Conservation (phyloP, 768 basidiomycete species). For the Mrakia hoshinonis region DNA sequence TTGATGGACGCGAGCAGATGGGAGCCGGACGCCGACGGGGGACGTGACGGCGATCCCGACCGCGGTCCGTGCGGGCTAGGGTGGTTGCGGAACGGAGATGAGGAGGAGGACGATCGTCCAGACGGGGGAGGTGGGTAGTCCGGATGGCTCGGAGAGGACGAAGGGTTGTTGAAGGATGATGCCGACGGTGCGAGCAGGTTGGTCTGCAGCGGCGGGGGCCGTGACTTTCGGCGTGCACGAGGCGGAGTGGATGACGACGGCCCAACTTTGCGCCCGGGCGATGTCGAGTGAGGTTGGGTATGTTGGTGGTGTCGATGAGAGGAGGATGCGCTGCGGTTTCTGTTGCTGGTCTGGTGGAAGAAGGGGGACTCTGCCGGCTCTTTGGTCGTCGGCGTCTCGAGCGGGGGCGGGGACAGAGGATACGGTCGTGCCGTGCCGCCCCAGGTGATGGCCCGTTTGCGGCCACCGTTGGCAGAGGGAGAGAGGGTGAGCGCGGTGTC, state of each 20-base stretch:
- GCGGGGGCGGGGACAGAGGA: background rate
- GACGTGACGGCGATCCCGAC: background rate
- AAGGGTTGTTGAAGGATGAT: background rate
- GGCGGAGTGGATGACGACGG: background rate
- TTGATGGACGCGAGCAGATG: slow-evolving; percentile 1
- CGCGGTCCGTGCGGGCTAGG: background rate
- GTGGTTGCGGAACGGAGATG: background rate
- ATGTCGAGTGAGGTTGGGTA: background rate
- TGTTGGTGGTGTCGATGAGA: background rate
- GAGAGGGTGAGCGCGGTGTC: background rate
- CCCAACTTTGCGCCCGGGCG: background rate
- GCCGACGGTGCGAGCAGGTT: background rate
- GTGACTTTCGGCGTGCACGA: background rate
- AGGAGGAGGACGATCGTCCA: background rate
- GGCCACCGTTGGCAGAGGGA: background rate
- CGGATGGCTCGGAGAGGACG: background rate
- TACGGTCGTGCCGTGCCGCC: background rate
- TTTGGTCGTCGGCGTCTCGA: background rate
- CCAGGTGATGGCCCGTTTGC: slow-evolving; percentile 3
- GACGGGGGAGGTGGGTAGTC: background rate
- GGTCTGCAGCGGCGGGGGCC: background rate
- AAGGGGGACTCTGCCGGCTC: background rate
- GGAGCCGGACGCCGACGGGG: background rate
- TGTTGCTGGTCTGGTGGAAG: background rate
- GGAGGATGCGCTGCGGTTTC: background rate